These are phyloP conservation scores for Cantharellus cinnabarinus DNA, from an alignment of 768 basidiomycete genomes.

Conservation along the genomic window DNA sequence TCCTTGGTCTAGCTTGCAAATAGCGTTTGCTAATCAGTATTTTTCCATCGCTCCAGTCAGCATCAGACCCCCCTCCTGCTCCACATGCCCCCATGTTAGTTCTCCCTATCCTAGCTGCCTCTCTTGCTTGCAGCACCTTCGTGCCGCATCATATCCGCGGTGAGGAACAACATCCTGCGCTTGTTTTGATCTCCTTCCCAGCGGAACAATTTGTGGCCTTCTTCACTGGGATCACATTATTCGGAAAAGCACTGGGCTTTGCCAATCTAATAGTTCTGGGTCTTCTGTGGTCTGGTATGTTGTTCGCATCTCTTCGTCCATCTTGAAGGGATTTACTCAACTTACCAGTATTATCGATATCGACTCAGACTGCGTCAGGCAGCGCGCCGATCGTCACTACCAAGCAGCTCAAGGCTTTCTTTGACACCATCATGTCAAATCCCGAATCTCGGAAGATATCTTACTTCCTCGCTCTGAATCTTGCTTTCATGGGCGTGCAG, in stretches of 20 bases:
- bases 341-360: not conserved
- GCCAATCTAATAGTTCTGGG: not conserved
- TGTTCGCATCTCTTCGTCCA: not conserved
- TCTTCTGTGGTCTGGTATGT: not conserved
- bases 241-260: not conserved
- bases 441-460: slow-evolving; percentile 89
- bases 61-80: too few species aligned
- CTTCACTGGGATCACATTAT: not conserved
- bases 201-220: not conserved
- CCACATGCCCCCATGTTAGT: too few species aligned
- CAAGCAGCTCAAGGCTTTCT: slow-evolving; percentile 27
- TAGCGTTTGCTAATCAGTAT: too few species aligned
- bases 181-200: too few species aligned
- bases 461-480: slow-evolving; percentile 86
- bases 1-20: not conserved
- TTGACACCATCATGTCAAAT: slow-evolving; percentile 81
- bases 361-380: not conserved
- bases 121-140: too few species aligned
- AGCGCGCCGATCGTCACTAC: slow-evolving; percentile 7
- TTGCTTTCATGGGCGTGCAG: slow-evolving; percentile 92
- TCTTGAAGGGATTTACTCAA: not conserved
- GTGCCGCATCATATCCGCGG: too few species aligned
- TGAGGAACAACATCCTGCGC: too few species aligned
- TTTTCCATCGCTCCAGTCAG: too few species aligned
- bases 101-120: too few species aligned